phyloP scores from a whole-genome alignment of 1,284 basidiomycete genomes.

The Fistulinella cinereoalba region DNA sequence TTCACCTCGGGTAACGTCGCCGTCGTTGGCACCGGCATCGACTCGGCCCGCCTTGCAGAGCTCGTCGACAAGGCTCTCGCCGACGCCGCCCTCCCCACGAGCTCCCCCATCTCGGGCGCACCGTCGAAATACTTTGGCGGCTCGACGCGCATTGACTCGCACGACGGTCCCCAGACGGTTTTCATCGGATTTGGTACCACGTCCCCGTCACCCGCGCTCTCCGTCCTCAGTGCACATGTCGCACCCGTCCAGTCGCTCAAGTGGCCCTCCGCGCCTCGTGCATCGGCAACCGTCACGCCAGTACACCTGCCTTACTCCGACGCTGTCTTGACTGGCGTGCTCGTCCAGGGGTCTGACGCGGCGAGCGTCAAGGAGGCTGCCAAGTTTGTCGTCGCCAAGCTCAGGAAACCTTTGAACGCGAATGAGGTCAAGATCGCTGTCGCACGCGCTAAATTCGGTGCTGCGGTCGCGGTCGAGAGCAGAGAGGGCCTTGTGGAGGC shows the following conservation, averaged over 20 bases:
- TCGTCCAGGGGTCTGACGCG: constrained; percentile 63
- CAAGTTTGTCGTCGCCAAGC: constrained; percentile 61
- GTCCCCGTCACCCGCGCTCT: constrained; percentile 65
- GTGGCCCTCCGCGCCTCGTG: constrained; percentile 65
- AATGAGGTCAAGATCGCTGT: constrained; percentile 80
- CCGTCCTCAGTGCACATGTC: constrained; percentile 76
- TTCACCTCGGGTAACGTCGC: constrained; percentile 81
- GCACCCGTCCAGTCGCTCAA: constrained; percentile 75
- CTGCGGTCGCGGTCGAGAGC: constrained; percentile 67
- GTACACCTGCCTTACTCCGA: constrained; percentile 88
- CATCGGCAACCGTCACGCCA: constrained; percentile 59
- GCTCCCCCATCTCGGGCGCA: constrained; percentile 40
- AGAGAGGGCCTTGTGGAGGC: constrained; percentile 66
- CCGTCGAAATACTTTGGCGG: constrained; percentile 78
- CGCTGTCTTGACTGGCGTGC: constrained; percentile 79
- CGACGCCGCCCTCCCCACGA: constrained; percentile 41
- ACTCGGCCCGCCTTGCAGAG: constrained; percentile 62
- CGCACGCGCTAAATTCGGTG: constrained; percentile 83
- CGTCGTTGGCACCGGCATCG: constrained; percentile 84
- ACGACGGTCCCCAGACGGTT: constrained; percentile 66
- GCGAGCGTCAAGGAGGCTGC: constrained; percentile 63
- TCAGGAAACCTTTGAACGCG: constrained; percentile 63
- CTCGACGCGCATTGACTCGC: constrained; percentile 68
- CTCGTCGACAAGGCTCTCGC: constrained; percentile 73
- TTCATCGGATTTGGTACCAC: constrained; percentile 81